Percentiles rank a stretch among this genome's conserved stretches.
phyloP scores from a whole-genome alignment of 768 basidiomycete species.

The Strobilomyces echinocephalus region DNA sequence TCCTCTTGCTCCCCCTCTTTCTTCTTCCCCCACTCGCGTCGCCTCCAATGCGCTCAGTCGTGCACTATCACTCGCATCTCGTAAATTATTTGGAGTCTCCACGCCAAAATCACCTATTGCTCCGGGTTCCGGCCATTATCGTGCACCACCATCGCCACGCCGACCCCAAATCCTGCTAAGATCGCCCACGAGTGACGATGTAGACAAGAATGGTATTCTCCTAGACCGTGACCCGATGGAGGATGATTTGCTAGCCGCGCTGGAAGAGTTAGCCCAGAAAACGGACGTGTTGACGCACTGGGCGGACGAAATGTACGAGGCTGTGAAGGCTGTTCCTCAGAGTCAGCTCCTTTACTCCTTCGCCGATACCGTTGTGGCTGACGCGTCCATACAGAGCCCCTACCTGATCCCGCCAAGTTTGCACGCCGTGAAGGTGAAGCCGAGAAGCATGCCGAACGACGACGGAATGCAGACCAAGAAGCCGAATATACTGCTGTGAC shows the following conservation, averaged over 20 bases:
- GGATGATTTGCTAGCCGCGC: constrained; percentile 68
- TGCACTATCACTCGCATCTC: constrained; percentile 74
- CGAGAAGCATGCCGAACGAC: constrained; percentile 60
- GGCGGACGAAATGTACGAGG: constrained; percentile 92
- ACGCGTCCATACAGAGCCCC: constrained; percentile 51
- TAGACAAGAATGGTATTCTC: constrained; percentile 12
- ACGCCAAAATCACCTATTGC: constrained; percentile 36
- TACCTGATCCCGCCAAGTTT: constrained; percentile 78
- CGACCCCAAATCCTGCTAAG: constrained; percentile 49
- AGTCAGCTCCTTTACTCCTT: constrained; percentile 46
- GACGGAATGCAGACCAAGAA: constrained; percentile 72
- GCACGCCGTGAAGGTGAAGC: constrained; percentile 63
- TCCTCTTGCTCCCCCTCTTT: constrained; percentile 48
- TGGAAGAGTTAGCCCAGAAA: constrained; percentile 95
- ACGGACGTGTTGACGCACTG: constrained; percentile 89
- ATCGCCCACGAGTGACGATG: constrained; percentile 37
- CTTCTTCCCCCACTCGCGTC: constrained; percentile 63
- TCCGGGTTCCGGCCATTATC: constrained; percentile 35
- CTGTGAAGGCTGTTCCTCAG: constrained; percentile 78
- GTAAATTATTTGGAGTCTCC: constrained; percentile 69
- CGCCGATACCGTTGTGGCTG: not conserved
- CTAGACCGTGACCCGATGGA: constrained; percentile 65
- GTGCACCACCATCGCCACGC: constrained; percentile 50
- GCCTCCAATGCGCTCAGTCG: constrained; percentile 73
- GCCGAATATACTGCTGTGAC: constrained; percentile 82